Evolutionary conservation across 2,329 filamentous ascomycete genomes (phyloP).

Genomic region (Trichophyton simii): DNA sequence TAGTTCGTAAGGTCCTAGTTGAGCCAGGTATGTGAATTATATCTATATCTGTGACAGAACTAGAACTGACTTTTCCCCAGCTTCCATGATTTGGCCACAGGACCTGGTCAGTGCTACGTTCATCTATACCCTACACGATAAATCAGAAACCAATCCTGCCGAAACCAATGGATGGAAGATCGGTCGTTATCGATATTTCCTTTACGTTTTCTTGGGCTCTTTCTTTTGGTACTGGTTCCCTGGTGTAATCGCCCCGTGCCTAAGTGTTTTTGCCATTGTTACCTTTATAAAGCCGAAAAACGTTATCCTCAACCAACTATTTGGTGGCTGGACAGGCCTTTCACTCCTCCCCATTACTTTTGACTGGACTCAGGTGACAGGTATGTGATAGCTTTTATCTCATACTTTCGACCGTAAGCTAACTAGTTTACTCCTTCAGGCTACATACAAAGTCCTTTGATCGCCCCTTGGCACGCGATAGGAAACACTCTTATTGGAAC

Average conservation of each 20-base stretch:
- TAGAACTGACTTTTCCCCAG: slow-evolving; percentile 18
- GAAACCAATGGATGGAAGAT: slow-evolving; percentile 52
- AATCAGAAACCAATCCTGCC: slow-evolving; percentile 40
- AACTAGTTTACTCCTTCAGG: slow-evolving; percentile 34
- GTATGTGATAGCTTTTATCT: slow-evolving; percentile 24
- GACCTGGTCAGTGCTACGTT: slow-evolving; percentile 54
- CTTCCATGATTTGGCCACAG: slow-evolving; percentile 61
- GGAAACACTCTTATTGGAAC: slow-evolving; percentile 60
- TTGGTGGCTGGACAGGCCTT: slow-evolving; percentile 55
- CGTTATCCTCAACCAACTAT: slow-evolving; percentile 57
- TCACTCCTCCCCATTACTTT: slow-evolving; percentile 61
- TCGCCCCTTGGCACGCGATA: slow-evolving; percentile 62
- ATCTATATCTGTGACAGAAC: not conserved
- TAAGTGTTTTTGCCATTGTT: slow-evolving; percentile 58
- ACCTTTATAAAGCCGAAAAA: slow-evolving; percentile 62
- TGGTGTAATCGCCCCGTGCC: slow-evolving; percentile 54
- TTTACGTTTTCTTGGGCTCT: slow-evolving; percentile 43
- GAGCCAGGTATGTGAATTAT: slow-evolving; percentile 16
- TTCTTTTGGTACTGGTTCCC: slow-evolving; percentile 60
- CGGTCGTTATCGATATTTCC: slow-evolving; percentile 54
- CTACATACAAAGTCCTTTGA: slow-evolving; percentile 54
- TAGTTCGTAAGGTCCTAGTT: slow-evolving; percentile 51
- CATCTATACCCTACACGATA: slow-evolving; percentile 63
- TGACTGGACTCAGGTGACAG: slow-evolving; percentile 53
- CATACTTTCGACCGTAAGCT: not conserved